Percentiles rank a stretch among this genome's conserved stretches.
These are phyloP conservation scores for Mycena maculata DNA, from an alignment of 768 basidiomycete species.

Conservation along the genomic window DNA sequence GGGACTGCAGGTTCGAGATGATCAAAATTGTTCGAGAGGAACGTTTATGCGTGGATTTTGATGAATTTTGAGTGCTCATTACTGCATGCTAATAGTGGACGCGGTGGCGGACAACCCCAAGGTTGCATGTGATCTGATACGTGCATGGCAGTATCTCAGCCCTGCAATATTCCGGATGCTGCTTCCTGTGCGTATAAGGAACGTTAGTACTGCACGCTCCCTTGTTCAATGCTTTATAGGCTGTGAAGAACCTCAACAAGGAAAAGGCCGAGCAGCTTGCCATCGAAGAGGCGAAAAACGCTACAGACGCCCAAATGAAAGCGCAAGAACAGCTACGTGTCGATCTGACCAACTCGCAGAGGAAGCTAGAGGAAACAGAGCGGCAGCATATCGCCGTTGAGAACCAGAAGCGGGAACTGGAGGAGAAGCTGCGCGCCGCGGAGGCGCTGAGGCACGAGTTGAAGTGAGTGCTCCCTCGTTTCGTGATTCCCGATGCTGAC, in stretches of 20 bases:
- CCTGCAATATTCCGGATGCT: constrained; percentile 18
- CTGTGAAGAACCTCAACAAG: neutral
- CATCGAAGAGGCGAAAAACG: neutral
- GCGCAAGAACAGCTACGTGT: neutral
- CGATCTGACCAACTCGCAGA: neutral
- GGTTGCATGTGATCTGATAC: constrained; percentile 13
- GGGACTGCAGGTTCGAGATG: constrained; percentile 23
- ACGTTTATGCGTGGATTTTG: neutral
- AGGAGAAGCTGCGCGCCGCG: neutral
- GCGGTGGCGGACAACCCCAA: constrained; percentile 5
- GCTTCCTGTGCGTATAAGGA: neutral
- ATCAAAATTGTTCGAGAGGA: constrained; percentile 27
- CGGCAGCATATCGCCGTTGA: neutral
- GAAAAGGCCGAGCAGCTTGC: constrained; percentile 1
- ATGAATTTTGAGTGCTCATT: neutral
- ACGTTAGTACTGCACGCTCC: neutral
- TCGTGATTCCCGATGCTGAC: neutral
- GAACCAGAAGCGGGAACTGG: neutral
- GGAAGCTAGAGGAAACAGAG: neutral
- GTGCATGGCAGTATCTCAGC: constrained; percentile 4
- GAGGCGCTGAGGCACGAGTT: neutral
- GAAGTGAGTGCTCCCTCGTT: neutral
- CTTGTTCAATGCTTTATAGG: constrained; percentile 11
- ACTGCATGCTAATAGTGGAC: constrained; percentile 1
- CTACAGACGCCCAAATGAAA: neutral